Base-by-base conservation (phyloP, 345 rosid genomes). In the Populus alba region DNA sequence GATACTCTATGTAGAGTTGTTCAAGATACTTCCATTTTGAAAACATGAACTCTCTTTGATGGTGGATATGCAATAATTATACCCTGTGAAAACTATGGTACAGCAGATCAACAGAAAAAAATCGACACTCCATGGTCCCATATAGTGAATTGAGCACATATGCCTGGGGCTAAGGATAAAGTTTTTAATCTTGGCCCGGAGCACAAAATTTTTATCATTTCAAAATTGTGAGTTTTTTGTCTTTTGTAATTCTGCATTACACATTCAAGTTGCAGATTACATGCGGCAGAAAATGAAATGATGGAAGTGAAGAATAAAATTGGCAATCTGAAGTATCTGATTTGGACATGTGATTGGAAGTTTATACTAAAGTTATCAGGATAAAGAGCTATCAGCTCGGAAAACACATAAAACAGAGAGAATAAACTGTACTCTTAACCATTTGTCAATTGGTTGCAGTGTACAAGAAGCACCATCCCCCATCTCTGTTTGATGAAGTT, bases 381-480 rank as follows among this genome's bases (percentile, higher is more conserved):
- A 33, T 53, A 49, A 66, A 45, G 49, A 71, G 72, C 25, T 45
- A 35, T 78, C 20, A 47, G 71, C 25, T 51, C 39, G n/a, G 51
- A 31, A 25, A 57, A 66, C 70, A 31, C 57, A 66, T 22, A 65
- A 68, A 80, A 45, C 41, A n/a, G 69, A 76, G 29, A 47, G 18
- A 55, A 61, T 49, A 45, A 66, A 43, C 16, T 51, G 72, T 18
- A 22, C 22, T 47, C 73, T 77, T 71, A 35, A 41, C 51, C 25
- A 43, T 76, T 17, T n/a, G 57, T 53, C 76, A 78, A 59, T 9
- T 83, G 77, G 45, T 85, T 86, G 89, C 86, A 96, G 99, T 96
- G 76, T 96, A 96, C 80, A 96, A 83, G 88, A 96, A 96, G 87
- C 97, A 96, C 83, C 95, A 96, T 75, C 99, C 98, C 35, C 99